phyloP scores from a whole-genome alignment of 2,329 filamentous ascomycete species.

The Aspergillus eucalypticola region DNA sequence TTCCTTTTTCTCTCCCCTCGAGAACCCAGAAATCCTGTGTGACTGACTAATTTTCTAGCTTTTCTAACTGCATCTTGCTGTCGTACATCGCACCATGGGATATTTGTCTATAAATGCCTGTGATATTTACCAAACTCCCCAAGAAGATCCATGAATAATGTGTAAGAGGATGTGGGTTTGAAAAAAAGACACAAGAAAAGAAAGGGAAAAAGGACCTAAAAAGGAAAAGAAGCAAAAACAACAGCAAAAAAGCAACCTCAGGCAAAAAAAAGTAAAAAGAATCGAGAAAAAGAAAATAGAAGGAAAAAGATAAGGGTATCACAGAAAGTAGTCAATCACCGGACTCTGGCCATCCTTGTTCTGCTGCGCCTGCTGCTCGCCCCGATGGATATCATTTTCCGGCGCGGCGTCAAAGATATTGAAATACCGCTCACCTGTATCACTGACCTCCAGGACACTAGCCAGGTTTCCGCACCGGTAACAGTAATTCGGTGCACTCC shows the following conservation, averaged over 20 bases:
- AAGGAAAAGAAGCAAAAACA: neutral
- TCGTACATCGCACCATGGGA: conserved; percentile 17
- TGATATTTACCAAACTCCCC: conserved; percentile 33
- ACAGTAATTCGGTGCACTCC: conserved; percentile 96
- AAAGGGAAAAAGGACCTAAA: neutral
- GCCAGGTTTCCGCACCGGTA: conserved; percentile 97
- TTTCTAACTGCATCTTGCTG: conserved; percentile 12
- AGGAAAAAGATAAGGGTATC: conserved; percentile 38
- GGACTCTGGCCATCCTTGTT: conserved; percentile 70
- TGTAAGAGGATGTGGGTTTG: neutral
- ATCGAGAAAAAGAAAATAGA: conserved; percentile 14
- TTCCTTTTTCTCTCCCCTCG: neutral
- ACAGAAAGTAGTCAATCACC: conserved; percentile 72
- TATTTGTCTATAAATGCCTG: conserved; percentile 29
- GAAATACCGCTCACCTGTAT: conserved; percentile 89
- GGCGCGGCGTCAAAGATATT: conserved; percentile 97
- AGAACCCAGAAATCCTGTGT: neutral
- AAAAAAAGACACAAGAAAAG: neutral
- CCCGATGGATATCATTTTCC: conserved; percentile 82
- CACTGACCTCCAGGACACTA: conserved; percentile 92
- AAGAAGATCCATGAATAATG: conserved; percentile 6
- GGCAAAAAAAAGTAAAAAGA: conserved; percentile 15
- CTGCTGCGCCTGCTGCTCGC: conserved; percentile 72
- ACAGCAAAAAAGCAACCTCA: conserved; percentile 12
- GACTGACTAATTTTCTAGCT: conserved; percentile 11